Evolutionary conservation across 371 early-diverging fungal genomes (phyloP).

Genomic region (Rhizopus microsporus): DNA sequence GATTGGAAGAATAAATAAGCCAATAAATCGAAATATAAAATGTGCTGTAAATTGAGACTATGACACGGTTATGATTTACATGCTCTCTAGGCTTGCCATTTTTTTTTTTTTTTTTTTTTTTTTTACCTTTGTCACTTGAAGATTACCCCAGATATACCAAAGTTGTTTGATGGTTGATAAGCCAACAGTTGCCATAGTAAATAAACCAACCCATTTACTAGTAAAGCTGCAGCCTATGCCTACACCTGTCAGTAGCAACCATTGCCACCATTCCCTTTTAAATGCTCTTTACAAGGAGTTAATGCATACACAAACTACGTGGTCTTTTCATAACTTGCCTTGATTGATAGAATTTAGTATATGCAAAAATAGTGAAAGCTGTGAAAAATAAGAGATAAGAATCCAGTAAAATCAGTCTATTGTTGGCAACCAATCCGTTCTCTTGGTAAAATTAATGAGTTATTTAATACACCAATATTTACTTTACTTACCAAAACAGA

Average conservation of each 20-base stretch:
- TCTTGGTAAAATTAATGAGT: conserved; percentile 52
- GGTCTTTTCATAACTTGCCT: conserved; percentile 15
- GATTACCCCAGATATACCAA: conserved; percentile 84
- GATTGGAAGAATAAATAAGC: conserved; percentile 83
- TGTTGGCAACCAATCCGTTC: conserved; percentile 87
- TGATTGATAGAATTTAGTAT: conserved; percentile 75
- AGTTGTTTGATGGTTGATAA: conserved; percentile 84
- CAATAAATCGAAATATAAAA: conserved; percentile 67
- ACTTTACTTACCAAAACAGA: conserved; percentile 64
- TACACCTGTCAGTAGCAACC: conserved; percentile 73
- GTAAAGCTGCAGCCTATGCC: conserved; percentile 68
- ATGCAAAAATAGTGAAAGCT: conserved; percentile 71
- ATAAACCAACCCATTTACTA: conserved; percentile 93
- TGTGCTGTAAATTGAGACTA: conserved; percentile 65
- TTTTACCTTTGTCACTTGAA: conserved; percentile 54
- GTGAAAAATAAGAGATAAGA: conserved; percentile 86
- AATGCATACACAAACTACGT: neutral
- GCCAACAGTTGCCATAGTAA: conserved; percentile 85
- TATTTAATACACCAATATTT: conserved; percentile 7
- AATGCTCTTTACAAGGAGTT: conserved; percentile 49
- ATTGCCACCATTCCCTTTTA: conserved; percentile 67
- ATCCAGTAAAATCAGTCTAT: conserved; percentile 89
- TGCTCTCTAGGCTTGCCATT: neutral
- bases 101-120: conserved; percentile 2
- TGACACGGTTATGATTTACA: neutral